A percentile compares a stretch with the other conserved stretches of the same genome.
These are phyloP conservation scores for Cephaloascus albidus DNA, from an alignment of 805 yeast genomes.

Conservation along the genomic window DNA sequence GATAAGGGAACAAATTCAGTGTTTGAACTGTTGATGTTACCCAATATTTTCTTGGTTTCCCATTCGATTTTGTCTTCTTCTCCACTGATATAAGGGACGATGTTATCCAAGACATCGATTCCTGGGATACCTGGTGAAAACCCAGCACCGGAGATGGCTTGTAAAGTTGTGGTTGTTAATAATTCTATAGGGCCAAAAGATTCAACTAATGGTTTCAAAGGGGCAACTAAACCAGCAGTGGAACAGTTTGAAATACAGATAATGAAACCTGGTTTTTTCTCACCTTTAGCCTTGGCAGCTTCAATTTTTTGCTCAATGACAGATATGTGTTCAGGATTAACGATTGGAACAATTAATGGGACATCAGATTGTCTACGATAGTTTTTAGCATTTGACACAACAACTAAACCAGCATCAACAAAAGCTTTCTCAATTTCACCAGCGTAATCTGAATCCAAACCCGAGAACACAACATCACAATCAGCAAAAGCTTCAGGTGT, in stretches of 20 bases:
- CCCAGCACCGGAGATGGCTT: constrained; percentile 98
- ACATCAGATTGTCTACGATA: constrained; percentile 82
- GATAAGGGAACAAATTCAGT: constrained; percentile 47
- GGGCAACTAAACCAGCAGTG: constrained; percentile 96
- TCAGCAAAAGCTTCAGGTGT: constrained; percentile 65
- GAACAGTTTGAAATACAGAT: constrained; percentile 97
- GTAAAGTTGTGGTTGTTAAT: constrained; percentile 84
- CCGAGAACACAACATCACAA: constrained; percentile 93
- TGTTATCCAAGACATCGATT: constrained; percentile 88
- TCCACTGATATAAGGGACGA: constrained; percentile 90
- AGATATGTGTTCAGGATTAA: constrained; percentile 83
- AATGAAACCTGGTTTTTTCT: constrained; percentile 66
- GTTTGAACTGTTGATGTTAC: constrained; percentile 43
- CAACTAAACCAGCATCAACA: constrained; percentile 69
- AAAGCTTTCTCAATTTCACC: constrained; percentile 87
- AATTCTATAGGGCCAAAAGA: constrained; percentile 84
- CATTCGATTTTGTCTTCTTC: constrained; percentile 98
- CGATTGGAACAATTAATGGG: constrained; percentile 92
- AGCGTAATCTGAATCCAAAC: constrained; percentile 87
- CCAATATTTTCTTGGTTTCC: constrained; percentile 95
- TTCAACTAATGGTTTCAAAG: constrained; percentile 88
- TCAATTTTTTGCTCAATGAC: constrained; percentile 52
- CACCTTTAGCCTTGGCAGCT: constrained; percentile 45
- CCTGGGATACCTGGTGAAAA: constrained; percentile 97
- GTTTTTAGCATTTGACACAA: constrained; percentile 93